Evolutionary conservation across 176 grass and related monocot species (phyloP).

Genomic region (Tillandsia fasciculata): DNA sequence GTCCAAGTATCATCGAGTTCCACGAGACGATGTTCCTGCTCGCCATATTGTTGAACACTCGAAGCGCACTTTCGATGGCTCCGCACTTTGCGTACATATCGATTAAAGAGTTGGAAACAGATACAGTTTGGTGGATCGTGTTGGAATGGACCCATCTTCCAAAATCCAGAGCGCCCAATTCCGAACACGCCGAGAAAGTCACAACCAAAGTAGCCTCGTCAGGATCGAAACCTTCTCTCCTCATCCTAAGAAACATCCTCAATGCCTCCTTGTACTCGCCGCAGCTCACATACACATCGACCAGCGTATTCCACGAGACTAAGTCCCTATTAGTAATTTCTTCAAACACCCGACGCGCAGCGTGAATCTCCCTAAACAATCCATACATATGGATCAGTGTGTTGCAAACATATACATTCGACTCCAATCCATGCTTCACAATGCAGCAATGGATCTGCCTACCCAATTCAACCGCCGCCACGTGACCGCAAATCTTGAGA

Average conservation of each 20-base stretch:
- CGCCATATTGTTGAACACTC: slow-evolving; percentile 7
- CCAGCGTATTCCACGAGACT: slow-evolving; percentile 49
- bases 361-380: neutral
- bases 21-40: slow-evolving; percentile 18
- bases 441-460: slow-evolving; percentile 24
- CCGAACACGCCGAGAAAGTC: slow-evolving; percentile 12
- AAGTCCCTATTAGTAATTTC: slow-evolving; percentile 28
- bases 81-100: slow-evolving; percentile 27
- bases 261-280: neutral
- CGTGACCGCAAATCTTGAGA: slow-evolving; percentile 15
- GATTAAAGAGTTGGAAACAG: slow-evolving; percentile 12
- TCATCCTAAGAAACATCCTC: slow-evolving; percentile 7
- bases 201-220: slow-evolving; percentile 13
- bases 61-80: slow-evolving; percentile 4
- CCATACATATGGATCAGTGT: slow-evolving; percentile 17
- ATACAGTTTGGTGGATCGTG: neutral
- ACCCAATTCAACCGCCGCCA: slow-evolving; percentile 8
- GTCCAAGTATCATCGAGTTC: slow-evolving; percentile 21
- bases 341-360: neutral
- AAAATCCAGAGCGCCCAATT: slow-evolving; percentile 17
- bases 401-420: slow-evolving; percentile 17
- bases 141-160: slow-evolving; percentile 20
- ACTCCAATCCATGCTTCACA: slow-evolving; percentile 19
- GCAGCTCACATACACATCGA: neutral
- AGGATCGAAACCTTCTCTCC: neutral